A percentile compares a stretch with the other conserved stretches of the same genome.
Evolutionary conservation across 2,329 filamentous ascomycete genomes (phyloP).

Genomic region (Monilinia polystroma): DNA sequence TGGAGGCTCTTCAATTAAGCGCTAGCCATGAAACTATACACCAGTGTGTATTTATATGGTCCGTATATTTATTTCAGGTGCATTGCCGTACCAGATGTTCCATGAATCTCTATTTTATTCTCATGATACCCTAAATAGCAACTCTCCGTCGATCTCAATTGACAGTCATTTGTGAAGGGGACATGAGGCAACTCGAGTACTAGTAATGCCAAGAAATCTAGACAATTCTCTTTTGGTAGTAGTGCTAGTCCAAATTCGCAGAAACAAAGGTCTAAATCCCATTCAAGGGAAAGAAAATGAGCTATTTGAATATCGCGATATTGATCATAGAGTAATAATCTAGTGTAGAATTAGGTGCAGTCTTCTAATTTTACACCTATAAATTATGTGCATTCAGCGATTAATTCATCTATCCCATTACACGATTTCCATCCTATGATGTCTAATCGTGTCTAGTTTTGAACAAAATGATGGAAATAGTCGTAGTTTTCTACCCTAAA

Average conservation of each 20-base stretch:
- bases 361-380: neutral
- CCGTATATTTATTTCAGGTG: neutral
- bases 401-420: neutral
- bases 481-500: neutral
- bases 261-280: neutral
- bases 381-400: neutral
- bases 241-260: too few species aligned
- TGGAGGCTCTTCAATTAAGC: neutral
- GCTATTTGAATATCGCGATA: neutral
- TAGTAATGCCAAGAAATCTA: neutral
- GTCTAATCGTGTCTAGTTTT: rapidly evolving
- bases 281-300: neutral
- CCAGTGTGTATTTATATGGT: neutral
- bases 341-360: neutral
- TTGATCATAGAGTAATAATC: neutral
- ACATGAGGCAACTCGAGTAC: too few species aligned
- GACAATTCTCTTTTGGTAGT: neutral
- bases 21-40: neutral
- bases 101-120: neutral
- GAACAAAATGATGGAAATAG: neutral
- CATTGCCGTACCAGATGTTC: neutral
- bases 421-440: rapidly evolving
- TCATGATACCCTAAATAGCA: neutral
- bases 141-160: neutral
- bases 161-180: neutral